These are phyloP conservation scores for Xylaria flabelliformis DNA, from an alignment of 495 filamentous ascomycete species.

Conservation along the genomic window DNA sequence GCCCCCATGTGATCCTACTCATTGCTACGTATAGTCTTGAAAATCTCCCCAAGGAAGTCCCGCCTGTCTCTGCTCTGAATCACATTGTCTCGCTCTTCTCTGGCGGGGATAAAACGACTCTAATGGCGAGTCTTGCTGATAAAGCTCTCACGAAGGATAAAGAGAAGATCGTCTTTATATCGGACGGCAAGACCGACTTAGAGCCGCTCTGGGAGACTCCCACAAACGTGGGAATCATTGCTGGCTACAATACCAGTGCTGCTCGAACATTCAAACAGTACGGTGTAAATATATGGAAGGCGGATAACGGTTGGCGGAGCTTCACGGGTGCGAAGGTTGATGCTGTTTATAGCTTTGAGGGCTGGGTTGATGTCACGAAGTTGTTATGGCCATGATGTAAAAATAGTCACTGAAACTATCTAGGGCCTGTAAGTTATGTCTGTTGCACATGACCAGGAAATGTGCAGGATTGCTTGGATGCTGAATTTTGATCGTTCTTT, in stretches of 20 bases:
- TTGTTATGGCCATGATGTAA: slow-evolving; percentile 17
- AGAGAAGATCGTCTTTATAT: slow-evolving; percentile 18
- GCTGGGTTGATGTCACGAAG: slow-evolving; percentile 10
- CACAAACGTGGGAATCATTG: slow-evolving; percentile 20
- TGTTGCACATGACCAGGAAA: neutral
- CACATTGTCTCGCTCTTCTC: slow-evolving; percentile 21
- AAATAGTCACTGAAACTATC: neutral
- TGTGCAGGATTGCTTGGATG: neutral
- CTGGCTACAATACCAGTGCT: neutral
- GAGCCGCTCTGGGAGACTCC: slow-evolving; percentile 18
- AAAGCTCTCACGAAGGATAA: neutral
- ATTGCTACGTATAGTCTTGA: slow-evolving; percentile 17
- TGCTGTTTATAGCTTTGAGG: slow-evolving; percentile 15
- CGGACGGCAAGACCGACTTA: slow-evolving; percentile 9
- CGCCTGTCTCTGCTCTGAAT: slow-evolving; percentile 3
- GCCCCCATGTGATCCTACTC: slow-evolving; percentile 3
- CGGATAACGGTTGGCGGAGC: slow-evolving; percentile 9
- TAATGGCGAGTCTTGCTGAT: neutral
- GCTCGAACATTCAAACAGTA: slow-evolving; percentile 22
- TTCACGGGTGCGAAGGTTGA: slow-evolving; percentile 9
- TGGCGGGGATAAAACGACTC: slow-evolving; percentile 7
- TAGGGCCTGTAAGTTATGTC: neutral
- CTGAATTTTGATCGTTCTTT: neutral
- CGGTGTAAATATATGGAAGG: slow-evolving; percentile 5
- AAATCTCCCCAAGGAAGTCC: slow-evolving; percentile 9